Conservation (phyloP, 345 rosid genomes). For the Corchorus olitorius region DNA sequence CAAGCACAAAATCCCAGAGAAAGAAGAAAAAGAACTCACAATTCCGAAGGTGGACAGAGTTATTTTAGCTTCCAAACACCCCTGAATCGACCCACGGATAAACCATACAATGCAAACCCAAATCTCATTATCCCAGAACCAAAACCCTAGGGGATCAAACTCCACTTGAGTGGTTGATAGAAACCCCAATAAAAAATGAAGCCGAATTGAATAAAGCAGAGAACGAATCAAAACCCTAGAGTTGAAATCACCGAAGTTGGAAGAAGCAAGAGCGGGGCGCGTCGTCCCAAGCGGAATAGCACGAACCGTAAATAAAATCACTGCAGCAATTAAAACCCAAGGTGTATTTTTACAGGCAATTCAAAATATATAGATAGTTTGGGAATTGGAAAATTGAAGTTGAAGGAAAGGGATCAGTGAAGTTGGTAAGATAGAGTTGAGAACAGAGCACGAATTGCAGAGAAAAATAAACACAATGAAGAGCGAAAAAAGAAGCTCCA, state of each 20-base stretch:
- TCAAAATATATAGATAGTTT: conserved; percentile 32
- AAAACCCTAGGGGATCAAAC: conserved; percentile 73
- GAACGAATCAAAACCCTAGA: conserved; percentile 59
- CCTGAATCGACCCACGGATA: conserved; percentile 36
- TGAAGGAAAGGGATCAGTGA: conserved; percentile 53
- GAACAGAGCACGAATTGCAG: conserved; percentile 54
- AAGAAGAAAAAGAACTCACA: conserved; percentile 16
- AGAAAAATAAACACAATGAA: conserved; percentile 44
- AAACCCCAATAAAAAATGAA: conserved; percentile 27
- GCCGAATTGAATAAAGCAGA: conserved; percentile 30
- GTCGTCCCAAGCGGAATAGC: conserved; percentile 32
- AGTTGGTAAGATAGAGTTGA: conserved; percentile 37
- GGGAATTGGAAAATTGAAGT: conserved; percentile 44
- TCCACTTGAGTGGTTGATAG: conserved; percentile 31
- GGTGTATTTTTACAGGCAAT: conserved; percentile 32
- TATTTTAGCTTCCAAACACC: conserved; percentile 37
- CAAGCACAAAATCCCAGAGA: conserved; percentile 19
- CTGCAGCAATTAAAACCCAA: conserved; percentile 44
- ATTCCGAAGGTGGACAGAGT: conserved; percentile 18
- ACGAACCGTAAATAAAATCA: conserved; percentile 39
- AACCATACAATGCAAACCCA: conserved; percentile 57
- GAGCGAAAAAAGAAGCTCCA: conserved; percentile 41
- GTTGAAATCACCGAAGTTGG: conserved; percentile 39
- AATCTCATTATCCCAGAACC: conserved; percentile 59
- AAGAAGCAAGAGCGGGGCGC: conserved; percentile 19